A percentile compares a stretch with the other conserved stretches of the same genome.
phyloP scores from a whole-genome alignment of 2,329 filamentous ascomycete species.

The Colletotrichum sp. region DNA sequence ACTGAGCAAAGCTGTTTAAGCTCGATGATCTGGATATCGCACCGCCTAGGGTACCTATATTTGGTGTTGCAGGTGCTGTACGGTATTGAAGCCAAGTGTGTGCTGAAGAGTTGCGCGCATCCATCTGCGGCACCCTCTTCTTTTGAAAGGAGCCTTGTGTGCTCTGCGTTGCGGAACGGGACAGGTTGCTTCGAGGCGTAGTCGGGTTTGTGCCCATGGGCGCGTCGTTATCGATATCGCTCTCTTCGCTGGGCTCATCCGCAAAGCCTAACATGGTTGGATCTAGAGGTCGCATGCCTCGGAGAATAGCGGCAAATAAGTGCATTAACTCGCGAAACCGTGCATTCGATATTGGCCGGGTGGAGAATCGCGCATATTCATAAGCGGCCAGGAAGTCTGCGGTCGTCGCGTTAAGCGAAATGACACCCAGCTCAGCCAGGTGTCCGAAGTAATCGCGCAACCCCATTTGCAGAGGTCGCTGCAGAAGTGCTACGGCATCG shows the following conservation, averaged over 20 bases:
- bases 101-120: constrained; percentile 45
- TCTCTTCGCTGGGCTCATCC: constrained; percentile 36
- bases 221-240: constrained; percentile 51
- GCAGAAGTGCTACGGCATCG: constrained; percentile 73
- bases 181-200: constrained; percentile 38
- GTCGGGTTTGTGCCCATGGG: constrained; percentile 47
- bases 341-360: constrained; percentile 67
- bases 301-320: constrained; percentile 80
- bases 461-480: constrained; percentile 72
- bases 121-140: constrained; percentile 26
- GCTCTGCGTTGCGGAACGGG: constrained; percentile 32
- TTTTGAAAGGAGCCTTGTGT: constrained; percentile 31
- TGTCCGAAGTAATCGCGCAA: constrained; percentile 80
- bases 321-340: constrained; percentile 84
- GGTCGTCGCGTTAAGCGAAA: constrained; percentile 49
- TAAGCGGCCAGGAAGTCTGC: constrained; percentile 76
- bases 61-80: constrained; percentile 59
- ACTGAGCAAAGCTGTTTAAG: constrained; percentile 46
- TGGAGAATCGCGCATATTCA: constrained; percentile 85
- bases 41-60: constrained; percentile 43
- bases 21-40: constrained; percentile 41
- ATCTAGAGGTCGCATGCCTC: constrained; percentile 73
- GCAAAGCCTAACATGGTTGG: constrained; percentile 50
- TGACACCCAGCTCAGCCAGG: constrained; percentile 70
- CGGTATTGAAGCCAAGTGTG: constrained; percentile 51